Conservation (phyloP, 805 yeast genomes). For the Candida glaebosa region DNA sequence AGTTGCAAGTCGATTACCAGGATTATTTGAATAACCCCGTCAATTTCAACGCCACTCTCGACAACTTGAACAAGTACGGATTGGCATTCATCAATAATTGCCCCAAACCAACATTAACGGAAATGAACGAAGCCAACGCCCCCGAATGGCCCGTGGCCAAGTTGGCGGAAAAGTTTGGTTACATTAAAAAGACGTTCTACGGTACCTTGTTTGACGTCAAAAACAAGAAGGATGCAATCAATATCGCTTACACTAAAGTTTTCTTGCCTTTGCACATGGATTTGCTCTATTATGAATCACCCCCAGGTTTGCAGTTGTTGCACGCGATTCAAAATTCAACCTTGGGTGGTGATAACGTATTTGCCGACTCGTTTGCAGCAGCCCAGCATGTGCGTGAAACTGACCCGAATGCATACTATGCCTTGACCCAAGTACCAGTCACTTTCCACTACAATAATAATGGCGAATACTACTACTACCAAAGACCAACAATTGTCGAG, state of each 20-base stretch:
- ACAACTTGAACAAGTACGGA: conserved; percentile 53
- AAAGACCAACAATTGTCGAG: conserved; percentile 62
- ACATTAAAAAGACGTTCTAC: conserved; percentile 66
- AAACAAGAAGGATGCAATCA: conserved; percentile 47
- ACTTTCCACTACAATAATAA: conserved; percentile 66
- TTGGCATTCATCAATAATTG: conserved; percentile 51
- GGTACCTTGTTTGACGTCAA: conserved; percentile 70
- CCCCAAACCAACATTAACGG: conserved; percentile 38
- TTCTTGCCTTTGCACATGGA: conserved; percentile 77
- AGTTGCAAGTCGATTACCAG: conserved; percentile 30
- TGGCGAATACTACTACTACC: conserved; percentile 57
- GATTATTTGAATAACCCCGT: conserved; percentile 36
- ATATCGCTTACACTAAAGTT: conserved; percentile 65
- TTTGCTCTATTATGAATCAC: conserved; percentile 70
- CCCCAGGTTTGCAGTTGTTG: conserved; percentile 73
- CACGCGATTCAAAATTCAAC: conserved; percentile 57
- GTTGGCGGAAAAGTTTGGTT: conserved; percentile 55
- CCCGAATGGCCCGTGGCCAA: conserved; percentile 35
- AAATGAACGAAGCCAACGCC: conserved; percentile 41
- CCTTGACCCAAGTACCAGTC: conserved; percentile 58
- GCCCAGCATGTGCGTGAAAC: conserved; percentile 49
- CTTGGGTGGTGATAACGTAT: conserved; percentile 64
- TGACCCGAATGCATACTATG: conserved; percentile 63
- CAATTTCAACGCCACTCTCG: conserved; percentile 36
- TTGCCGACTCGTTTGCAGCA: conserved; percentile 68